Evolutionary conservation across 164 flowering plant species (phyloP), one percentile per base, ranked within the genome.

Genomic region (Macadamia tetraphylla): DNA sequence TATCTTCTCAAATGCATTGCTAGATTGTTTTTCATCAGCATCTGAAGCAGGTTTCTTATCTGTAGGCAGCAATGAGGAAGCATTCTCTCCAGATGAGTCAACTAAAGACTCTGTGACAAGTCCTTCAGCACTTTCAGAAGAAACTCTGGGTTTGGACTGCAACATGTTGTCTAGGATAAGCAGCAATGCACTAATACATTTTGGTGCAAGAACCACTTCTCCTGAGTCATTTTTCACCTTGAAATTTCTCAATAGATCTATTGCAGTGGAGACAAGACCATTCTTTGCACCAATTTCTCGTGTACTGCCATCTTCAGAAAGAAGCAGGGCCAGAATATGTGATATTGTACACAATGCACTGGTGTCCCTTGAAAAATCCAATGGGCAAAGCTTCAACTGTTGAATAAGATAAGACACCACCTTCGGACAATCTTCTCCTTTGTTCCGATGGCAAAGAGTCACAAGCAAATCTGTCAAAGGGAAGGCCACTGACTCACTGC

Each of bases 381-480:
- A 64, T 6, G 85, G 82, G 64, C 86, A 86, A 70, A 84, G 84
- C 71, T 87, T 89, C 31, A 94, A 80, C 77, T 87, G 92, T 81
- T 88, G 89, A 70, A 86, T 77, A 61, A 94, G 89, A 81, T 81
- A 87, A 61, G 87, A 64, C 17, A 75, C 76, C 61, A 94, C 94
- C 76, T 66, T 86, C 18, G 82, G 75, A 57, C 98, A 90, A 60
- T 89, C 94, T 74, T 88, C 97, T 46, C 97, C 92, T 79, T 91
- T 89, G 77, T 84, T 89, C 40, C 90, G 78, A 71, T 78, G 85
- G 80, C 91, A 86, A 62, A 93, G 86, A 15, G 92, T 88, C 63
- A 84, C 88, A 76, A 93, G 85, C 82, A 93, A 79, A 73, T 91
- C 97, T 11, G 89, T 82, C 78, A 93, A 78, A 1, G 90, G 78